These are phyloP conservation scores for Plasmodium fragile DNA, from an alignment of 169 alveolate species.

Conservation along the genomic window DNA sequence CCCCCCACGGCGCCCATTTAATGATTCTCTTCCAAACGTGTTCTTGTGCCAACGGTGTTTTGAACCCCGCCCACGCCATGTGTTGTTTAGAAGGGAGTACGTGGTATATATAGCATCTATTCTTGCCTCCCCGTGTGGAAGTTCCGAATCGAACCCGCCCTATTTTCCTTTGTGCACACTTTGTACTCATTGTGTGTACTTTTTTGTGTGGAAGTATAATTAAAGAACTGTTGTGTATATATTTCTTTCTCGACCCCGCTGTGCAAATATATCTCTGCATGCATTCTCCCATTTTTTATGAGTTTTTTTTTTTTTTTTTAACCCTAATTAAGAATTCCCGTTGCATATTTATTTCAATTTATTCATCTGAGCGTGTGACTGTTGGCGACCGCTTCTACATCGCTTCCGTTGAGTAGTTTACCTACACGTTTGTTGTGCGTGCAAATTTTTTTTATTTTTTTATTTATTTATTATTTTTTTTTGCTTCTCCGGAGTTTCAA, in stretches of 20 bases:
- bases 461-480: no score
- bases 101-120: background rate
- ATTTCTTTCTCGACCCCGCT: background rate
- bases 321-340: background rate
- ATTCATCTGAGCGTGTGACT: background rate
- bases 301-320: background rate
- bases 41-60: background rate
- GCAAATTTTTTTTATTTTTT: background rate
- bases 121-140: background rate
- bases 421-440: background rate
- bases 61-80: background rate
- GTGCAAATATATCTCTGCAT: background rate
- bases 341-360: background rate
- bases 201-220: background rate
- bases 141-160: no score
- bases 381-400: background rate
- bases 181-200: background rate
- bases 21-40: background rate
- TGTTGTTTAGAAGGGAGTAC: background rate
- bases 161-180: background rate
- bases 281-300: background rate
- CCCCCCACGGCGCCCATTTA: background rate
- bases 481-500: background rate
- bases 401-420: background rate
- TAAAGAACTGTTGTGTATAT: background rate